phyloP scores from a whole-genome alignment of 1,284 basidiomycete genomes.

The Acaromyces ingoldii region DNA sequence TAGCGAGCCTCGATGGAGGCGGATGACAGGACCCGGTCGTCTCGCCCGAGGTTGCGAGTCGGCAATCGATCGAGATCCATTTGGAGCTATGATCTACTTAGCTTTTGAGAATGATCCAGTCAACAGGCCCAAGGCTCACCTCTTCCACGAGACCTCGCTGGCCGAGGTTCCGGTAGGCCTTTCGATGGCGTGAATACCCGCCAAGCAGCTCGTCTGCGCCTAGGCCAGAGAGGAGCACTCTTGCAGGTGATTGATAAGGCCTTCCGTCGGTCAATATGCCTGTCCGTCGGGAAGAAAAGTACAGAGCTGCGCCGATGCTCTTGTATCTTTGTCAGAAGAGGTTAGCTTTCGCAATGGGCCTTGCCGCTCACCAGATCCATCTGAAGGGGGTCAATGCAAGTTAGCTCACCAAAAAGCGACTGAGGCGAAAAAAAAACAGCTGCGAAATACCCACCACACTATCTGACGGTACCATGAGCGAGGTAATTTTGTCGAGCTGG shows the following conservation, averaged over 20 bases:
- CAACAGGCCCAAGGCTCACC: constrained; percentile 55
- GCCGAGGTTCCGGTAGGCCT: constrained; percentile 58
- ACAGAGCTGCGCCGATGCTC: constrained; percentile 86
- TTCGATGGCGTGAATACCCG: constrained; percentile 84
- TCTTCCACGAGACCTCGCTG: constrained; percentile 65
- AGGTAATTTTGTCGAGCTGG: constrained; percentile 5
- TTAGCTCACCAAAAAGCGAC: no score
- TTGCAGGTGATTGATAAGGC: constrained; percentile 55
- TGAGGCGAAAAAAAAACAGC: no score
- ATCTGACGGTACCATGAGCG: constrained; percentile 29
- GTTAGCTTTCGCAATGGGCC: no score
- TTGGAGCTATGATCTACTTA: constrained; percentile 73
- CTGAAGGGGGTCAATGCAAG: no score
- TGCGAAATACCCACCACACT: constrained; percentile 39
- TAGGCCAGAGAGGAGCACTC: constrained; percentile 81
- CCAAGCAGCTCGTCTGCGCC: constrained; percentile 94
- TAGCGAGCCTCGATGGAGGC: constrained; percentile 73
- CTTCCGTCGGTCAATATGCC: constrained; percentile 1
- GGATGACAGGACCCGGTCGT: constrained; percentile 83
- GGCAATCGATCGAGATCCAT: constrained; percentile 88
- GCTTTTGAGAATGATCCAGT: no score
- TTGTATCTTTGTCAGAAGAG: constrained; percentile 54
- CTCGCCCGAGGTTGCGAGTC: constrained; percentile 80
- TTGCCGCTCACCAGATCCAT: constrained; percentile 1
- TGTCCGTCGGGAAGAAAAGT: constrained; percentile 68